These are phyloP conservation scores for Amanita pseudoporphyria DNA, from an alignment of 768 basidiomycete genomes.

Conservation along the genomic window DNA sequence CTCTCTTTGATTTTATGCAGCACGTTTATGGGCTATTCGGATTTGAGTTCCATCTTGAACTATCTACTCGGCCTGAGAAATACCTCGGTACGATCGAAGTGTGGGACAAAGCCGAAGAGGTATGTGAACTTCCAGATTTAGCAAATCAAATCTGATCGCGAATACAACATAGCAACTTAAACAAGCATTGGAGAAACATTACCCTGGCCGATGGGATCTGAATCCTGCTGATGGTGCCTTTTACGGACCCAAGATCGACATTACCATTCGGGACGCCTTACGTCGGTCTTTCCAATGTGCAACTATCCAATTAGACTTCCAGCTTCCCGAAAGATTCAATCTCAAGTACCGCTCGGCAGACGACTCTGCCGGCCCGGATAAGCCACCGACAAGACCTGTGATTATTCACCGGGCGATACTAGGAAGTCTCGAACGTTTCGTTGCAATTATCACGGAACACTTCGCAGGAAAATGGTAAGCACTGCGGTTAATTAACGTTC, in stretches of 20 bases:
- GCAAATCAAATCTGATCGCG: slow-evolving; percentile 4
- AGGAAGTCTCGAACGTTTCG: slow-evolving; percentile 90
- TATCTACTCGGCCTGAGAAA: slow-evolving; percentile 95
- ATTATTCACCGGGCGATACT: slow-evolving; percentile 98
- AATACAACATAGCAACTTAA: slow-evolving; percentile 58
- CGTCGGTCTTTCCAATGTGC: slow-evolving; percentile 95
- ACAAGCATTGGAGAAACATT: slow-evolving; percentile 72
- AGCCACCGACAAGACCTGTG: slow-evolving; percentile 68
- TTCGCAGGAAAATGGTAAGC: slow-evolving; percentile 94
- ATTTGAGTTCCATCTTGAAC: slow-evolving; percentile 86
- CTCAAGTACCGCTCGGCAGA: slow-evolving; percentile 81
- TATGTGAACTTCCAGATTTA: slow-evolving; percentile 20
- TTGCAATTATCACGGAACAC: slow-evolving; percentile 95
- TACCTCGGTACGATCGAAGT: slow-evolving; percentile 82
- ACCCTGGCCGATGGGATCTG: slow-evolving; percentile 84
- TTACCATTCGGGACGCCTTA: slow-evolving; percentile 89
- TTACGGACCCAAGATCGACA: slow-evolving; percentile 99
- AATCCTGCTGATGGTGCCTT: slow-evolving; percentile 98
- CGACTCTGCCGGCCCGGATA: slow-evolving; percentile 47
- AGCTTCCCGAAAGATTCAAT: slow-evolving; percentile 94
- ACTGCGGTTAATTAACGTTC: neutral
- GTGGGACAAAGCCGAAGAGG: slow-evolving; percentile 85
- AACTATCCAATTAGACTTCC: slow-evolving; percentile 98
- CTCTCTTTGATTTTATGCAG: slow-evolving; percentile 91
- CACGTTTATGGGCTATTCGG: slow-evolving; percentile 91